Evolutionary conservation across 2,329 filamentous ascomycete species (phyloP), one percentile per base, ranked within the genome.

Genomic region (Cucurbitaria berberidis): DNA sequence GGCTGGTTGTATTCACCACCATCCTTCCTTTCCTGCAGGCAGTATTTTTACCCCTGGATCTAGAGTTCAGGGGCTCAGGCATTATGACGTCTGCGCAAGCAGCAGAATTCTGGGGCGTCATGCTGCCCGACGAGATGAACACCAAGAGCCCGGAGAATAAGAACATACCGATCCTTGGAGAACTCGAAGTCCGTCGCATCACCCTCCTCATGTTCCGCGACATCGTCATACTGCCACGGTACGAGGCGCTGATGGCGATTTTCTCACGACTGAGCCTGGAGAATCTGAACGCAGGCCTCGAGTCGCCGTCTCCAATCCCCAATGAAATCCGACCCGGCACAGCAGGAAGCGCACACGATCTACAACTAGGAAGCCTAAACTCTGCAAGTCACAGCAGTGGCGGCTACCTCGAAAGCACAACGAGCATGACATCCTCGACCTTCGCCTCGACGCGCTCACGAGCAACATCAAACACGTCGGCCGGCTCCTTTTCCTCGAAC

Each of bases 11-110:
- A 0, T 97, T 97, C 67, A 93, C 91, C 2, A 89, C 86, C 6
- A 90, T 98, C 32, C 77, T 98, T 5, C 95, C 95, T 0, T 98
- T 96, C 69, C 87, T 99, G 66, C 93, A 98, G 77, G 92, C 93
- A 1, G 93, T 97, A 1, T 97, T 99, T 70, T 79, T 99, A 1
- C 95, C 93, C 0, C 79, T 99, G 1, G 95, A 99, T 68, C 84
- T 96, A 10, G 95, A 99, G 72, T 96, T 99, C 71, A 88, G 91
- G 47, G 95, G 93, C 5, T 84, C 84, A 41, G 95, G 95, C 15
- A 84, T 98, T 49, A 88, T 98, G 84, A 87, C 84, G 0, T 75
- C 84, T 0, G 86, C 91, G 5, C 89, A 96, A 74, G 89, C 93
- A 4, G 86, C 87, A 35, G 93, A 98, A 54, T 96, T 97, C 68